These are phyloP conservation scores for Phytophthora sojae DNA, from an alignment of 352 stramenopile genomes.

Conservation along the genomic window DNA sequence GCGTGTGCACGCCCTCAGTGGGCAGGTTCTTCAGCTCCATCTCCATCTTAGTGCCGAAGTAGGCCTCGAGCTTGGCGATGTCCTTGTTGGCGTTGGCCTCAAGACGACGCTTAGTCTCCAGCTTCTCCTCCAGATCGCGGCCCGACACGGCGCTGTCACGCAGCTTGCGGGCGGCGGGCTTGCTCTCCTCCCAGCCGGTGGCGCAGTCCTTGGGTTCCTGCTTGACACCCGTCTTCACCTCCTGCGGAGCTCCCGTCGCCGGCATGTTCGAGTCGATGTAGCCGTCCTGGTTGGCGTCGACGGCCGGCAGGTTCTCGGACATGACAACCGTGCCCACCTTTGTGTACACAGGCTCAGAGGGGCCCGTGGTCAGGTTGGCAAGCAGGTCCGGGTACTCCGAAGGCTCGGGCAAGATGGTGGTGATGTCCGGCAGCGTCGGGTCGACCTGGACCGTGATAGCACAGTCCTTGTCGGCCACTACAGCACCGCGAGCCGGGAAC, in stretches of 20 bases:
- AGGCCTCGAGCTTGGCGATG: slow-evolving; percentile 27
- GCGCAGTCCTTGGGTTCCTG: slow-evolving; percentile 24
- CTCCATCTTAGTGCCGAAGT: slow-evolving; percentile 24
- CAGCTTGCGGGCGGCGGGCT: slow-evolving; percentile 13
- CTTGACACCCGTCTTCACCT: slow-evolving; percentile 8
- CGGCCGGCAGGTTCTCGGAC: slow-evolving; percentile 19
- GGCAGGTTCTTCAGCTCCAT: slow-evolving; percentile 21
- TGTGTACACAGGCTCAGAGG: slow-evolving; percentile 23
- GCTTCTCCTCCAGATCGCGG: slow-evolving; percentile 12
- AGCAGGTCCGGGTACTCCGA: slow-evolving; percentile 21
- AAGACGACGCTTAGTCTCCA: slow-evolving; percentile 12
- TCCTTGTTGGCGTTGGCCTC: slow-evolving; percentile 27
- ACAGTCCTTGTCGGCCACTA: slow-evolving; percentile 2
- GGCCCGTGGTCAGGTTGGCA: slow-evolving; percentile 20
- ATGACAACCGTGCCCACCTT: slow-evolving; percentile 35
- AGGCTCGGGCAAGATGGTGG: slow-evolving; percentile 9
- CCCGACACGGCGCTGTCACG: slow-evolving; percentile 6
- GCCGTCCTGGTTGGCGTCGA: slow-evolving; percentile 18
- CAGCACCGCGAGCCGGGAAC: slow-evolving; percentile 6
- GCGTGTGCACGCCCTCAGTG: slow-evolving; percentile 13
- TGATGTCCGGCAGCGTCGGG: slow-evolving; percentile 7
- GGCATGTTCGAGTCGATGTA: slow-evolving; percentile 25
- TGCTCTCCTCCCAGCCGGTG: slow-evolving; percentile 26
- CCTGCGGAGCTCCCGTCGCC: not conserved
- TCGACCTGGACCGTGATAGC: slow-evolving; percentile 7